phyloP scores from a whole-genome alignment of 2,329 filamentous ascomycete genomes.

The Hymenoscyphus infarciens region DNA sequence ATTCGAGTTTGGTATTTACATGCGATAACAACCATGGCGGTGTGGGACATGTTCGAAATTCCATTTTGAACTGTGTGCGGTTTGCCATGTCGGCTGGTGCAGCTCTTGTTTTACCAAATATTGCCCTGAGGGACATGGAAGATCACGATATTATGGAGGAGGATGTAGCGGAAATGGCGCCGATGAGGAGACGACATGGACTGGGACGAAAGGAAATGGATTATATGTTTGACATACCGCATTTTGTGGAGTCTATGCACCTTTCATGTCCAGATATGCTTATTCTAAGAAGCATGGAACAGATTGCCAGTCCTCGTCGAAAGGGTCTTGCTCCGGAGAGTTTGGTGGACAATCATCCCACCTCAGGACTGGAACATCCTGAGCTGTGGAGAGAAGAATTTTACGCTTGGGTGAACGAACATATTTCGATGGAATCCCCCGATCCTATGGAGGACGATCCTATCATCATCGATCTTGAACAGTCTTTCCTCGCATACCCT shows the following conservation, averaged over 20 bases:
- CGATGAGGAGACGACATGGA: conserved; percentile 4
- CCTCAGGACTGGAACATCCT: conserved; percentile 10
- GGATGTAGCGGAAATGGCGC: neutral
- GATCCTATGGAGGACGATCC: conserved; percentile 2
- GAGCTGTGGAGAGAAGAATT: conserved; percentile 10
- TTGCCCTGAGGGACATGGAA: conserved; percentile 36
- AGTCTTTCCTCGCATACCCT: conserved; percentile 40
- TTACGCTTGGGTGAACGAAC: conserved; percentile 12
- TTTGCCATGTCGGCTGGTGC: conserved; percentile 40
- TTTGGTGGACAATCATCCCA: conserved; percentile 13
- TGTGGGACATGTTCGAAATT: conserved; percentile 41
- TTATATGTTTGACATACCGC: conserved; percentile 14
- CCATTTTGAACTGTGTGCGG: conserved; percentile 41
- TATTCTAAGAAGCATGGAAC: conserved; percentile 1
- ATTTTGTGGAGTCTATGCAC: conserved; percentile 13
- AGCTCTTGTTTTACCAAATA: conserved; percentile 38
- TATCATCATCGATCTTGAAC: conserved; percentile 42
- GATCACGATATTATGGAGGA: conserved; percentile 18
- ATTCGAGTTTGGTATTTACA: conserved; percentile 38
- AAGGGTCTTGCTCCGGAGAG: conserved; percentile 12
- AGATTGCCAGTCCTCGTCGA: conserved; percentile 3
- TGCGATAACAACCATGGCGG: conserved; percentile 41
- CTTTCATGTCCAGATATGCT: conserved; percentile 10
- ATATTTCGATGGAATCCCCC: neutral
- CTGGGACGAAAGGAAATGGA: conserved; percentile 7